Evolutionary conservation across 2,329 filamentous ascomycete species (phyloP), one percentile per base, ranked within the genome.

Genomic region (Colletotrichum musicola): DNA sequence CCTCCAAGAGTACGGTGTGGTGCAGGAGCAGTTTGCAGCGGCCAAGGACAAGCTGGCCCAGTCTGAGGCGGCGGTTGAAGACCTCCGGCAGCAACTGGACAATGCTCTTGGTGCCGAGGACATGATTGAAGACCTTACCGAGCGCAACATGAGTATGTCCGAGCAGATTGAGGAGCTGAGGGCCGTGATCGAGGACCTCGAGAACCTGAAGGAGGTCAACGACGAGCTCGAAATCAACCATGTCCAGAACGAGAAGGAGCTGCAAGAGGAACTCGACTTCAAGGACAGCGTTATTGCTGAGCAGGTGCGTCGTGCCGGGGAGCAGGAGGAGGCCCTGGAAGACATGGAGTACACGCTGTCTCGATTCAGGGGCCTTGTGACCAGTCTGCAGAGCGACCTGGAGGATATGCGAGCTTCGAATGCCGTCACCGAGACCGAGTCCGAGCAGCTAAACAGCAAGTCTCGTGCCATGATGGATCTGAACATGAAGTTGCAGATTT

Each of bases 381-480:
- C 91, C 12, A 95, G 90, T 72, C 82, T 98, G 70, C 94, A 98
- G 79, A 90, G 85, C 72, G 94, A 97, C 77, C 83, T 98, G 72
- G 93, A 97, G 74, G 95, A 98, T 75, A 95, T 98, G 87, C 90
- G 93, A 68, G 93, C 95, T 13, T 97, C 94, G 4, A 93, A 97
- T 75, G 93, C 95, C 51, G 92, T 98, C 73, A 97, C 94, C 1
- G 96, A 98, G 79, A 92, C 92, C 16, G 95, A 98, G 78, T 94
- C 95, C 1, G 94, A 95, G 77, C 94, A 98, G 78, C 88, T 98
- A 63, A 95, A 91, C 72, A 93, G 89, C 74, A 92, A 94, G 71
- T 97, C 95, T 51, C 90, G 94, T 71, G 94, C 95, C 62, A 97
- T 99, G 92, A 93, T 97, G 89, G 95, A 99, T 75, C 87, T 99